Evolutionary conservation across 352 stramenopile genomes (phyloP), one percentile per base, ranked within the genome.

Genomic region (Pythium insidiosum): DNA sequence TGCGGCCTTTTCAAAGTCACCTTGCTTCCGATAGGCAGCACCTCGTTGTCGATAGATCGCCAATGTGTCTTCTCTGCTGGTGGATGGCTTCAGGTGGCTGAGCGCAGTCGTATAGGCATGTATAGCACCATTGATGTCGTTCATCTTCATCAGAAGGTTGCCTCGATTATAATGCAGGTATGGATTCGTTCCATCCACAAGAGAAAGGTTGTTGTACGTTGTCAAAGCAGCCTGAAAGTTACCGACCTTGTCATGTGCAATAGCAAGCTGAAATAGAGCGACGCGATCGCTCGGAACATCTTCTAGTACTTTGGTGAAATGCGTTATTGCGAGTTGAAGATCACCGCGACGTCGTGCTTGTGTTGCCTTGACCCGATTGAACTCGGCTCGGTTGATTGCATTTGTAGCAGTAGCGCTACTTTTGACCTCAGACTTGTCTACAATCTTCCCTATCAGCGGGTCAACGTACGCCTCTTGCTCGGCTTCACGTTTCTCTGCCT

Each of bases 1-100:
- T n/a, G 73, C 68, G 5, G 73, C 73, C 22, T 78, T 72, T 40
- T 85, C 68, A 29, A 78, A 85, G 6, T 85, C 63, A 0, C 69
- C 69, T 34, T 61, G 62, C 23, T 74, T 73, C 3, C 73, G 69
- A 41, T 76, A 83, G 0, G 68, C 73, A 19, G 68, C 68, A 10
- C 67, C 73, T 26, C 73, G 60, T 25, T 83, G 69, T 0, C 57
- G 58, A 28, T 76, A 81, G 52, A 85, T 76, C 2, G 44, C 52
- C 15, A 68, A 6, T 5, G 42, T 29, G 2, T 56, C 42, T 13
- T 37, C 47, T 18, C 44, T 52, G 12, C 40, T 38, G 0, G 30
- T 28, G 13, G 41, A 31, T 2, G 44, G 49, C 48, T 63, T 39
- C 31, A 77, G 19, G n/a, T n/a, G n/a, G n/a, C n/a, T n/a, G 29